Percentiles rank a stretch among this genome's conserved stretches.
These are phyloP conservation scores for Bodo saltans DNA, from an alignment of 78 protist species.

Conservation along the genomic window DNA sequence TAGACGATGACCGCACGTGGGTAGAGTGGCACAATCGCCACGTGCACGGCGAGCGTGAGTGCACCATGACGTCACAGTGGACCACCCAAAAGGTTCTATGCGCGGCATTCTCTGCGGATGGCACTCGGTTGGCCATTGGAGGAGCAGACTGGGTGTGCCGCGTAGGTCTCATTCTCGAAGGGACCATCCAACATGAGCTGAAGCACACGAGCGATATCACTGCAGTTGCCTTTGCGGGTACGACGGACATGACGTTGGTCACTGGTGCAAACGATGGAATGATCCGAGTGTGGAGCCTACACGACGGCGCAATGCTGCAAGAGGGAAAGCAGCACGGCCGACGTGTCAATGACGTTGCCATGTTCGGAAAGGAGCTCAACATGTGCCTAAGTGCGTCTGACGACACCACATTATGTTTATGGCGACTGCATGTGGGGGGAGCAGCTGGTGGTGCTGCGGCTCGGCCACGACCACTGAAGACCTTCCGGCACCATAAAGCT, in stretches of 20 bases:
- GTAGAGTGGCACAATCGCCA: neutral
- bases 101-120: neutral
- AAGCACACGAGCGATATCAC: neutral
- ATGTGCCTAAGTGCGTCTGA: constrained; percentile 1
- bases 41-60: neutral
- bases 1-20: neutral
- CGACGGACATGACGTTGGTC: neutral
- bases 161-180: neutral
- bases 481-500: neutral
- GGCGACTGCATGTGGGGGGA: no score
- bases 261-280: neutral
- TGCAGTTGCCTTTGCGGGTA: neutral
- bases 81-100: neutral
- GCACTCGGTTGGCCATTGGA: neutral
- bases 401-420: neutral
- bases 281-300: neutral
- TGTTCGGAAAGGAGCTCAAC: neutral
- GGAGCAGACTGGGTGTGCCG: neutral
- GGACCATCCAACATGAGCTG: neutral
- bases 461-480: neutral
- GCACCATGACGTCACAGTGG: neutral
- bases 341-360: neutral
- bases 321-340: neutral
- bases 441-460: neutral
- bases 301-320: neutral